Percentiles rank a stretch among this genome's conserved stretches.
Conservation (phyloP, 225 moss, liverwort and hornwort genomes). For the Polytrichum commune region DNA sequence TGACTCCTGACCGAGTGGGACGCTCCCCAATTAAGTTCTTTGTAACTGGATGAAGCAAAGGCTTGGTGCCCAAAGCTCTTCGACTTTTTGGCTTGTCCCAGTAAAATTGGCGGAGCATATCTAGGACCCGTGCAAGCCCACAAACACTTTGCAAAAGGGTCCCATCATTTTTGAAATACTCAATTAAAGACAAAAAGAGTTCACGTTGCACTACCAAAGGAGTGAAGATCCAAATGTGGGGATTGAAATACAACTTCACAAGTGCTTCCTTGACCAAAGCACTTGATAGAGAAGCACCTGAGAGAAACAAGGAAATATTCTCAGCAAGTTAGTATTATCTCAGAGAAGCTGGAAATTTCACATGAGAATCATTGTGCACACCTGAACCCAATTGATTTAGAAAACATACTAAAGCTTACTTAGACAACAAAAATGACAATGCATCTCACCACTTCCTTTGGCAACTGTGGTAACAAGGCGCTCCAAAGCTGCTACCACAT, state of each 20-base stretch:
- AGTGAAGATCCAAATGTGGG: conserved; percentile 82
- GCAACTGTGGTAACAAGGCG: conserved; percentile 70
- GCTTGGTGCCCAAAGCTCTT: conserved; percentile 59
- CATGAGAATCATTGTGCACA: too few species aligned
- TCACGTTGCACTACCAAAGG: conserved; percentile 67
- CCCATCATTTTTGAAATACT: conserved; percentile 67
- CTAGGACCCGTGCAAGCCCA: conserved; percentile 69
- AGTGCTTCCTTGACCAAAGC: conserved; percentile 70
- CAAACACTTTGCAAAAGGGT: conserved; percentile 67
- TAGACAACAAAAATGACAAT: neutral
- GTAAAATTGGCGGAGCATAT: conserved; percentile 75
- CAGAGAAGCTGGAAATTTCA: too few species aligned
- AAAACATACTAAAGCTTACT: neutral
- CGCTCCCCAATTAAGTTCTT: conserved; percentile 68
- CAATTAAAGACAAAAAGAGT: conserved; percentile 63
- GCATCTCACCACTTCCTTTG: conserved; percentile 53
- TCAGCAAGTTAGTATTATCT: conserved; percentile 10
- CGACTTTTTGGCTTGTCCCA: conserved; percentile 70
- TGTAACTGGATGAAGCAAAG: conserved; percentile 69
- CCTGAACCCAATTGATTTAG: neutral
- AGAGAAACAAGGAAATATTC: conserved; percentile 16
- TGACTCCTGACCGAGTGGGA: conserved; percentile 50
- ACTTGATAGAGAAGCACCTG: conserved; percentile 64
- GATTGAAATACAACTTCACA: conserved; percentile 73
- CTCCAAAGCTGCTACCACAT: conserved; percentile 71